phyloP scores from a whole-genome alignment of 345 rosid genomes.

The Pugionium dolabratum region DNA sequence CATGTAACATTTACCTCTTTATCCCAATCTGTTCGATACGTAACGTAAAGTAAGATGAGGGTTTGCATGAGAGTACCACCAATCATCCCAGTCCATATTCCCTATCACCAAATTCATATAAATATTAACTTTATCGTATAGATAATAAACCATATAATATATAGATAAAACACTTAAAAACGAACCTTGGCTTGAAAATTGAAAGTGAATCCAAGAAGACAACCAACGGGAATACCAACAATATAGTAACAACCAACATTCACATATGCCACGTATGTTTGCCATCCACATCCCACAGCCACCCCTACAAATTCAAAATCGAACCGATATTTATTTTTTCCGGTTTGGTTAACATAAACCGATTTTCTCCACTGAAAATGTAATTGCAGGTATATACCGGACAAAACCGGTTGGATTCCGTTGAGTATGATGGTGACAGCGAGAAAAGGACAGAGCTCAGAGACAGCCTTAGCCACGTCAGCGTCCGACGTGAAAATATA shows the following conservation, averaged over 20 bases:
- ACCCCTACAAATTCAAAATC: conserved; percentile 47
- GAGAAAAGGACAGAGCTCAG: conserved; percentile 7
- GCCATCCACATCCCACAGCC: conserved; percentile 87
- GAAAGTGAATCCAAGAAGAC: conserved; percentile 60
- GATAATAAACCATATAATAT: neutral
- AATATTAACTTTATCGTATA: neutral
- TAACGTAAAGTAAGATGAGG: conserved; percentile 49
- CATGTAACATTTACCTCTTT: conserved; percentile 44
- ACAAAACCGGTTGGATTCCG: neutral
- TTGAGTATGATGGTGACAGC: conserved; percentile 5
- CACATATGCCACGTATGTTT: conserved; percentile 63
- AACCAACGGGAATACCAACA: conserved; percentile 58
- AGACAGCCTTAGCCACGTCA: conserved; percentile 15
- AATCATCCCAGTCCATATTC: conserved; percentile 69
- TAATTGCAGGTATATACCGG: neutral
- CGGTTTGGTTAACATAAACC: neutral
- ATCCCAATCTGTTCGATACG: conserved; percentile 57
- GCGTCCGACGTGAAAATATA: conserved; percentile 1
- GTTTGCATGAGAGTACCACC: conserved; percentile 64
- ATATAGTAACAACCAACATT: conserved; percentile 65
- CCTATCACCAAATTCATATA: conserved; percentile 36
- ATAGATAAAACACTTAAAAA: neutral
- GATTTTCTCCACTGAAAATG: neutral
- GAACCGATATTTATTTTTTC: neutral
- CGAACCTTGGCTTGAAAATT: conserved; percentile 55